phyloP scores from a whole-genome alignment of 164 flowering plant species.

The Hamamelis virginiana region DNA sequence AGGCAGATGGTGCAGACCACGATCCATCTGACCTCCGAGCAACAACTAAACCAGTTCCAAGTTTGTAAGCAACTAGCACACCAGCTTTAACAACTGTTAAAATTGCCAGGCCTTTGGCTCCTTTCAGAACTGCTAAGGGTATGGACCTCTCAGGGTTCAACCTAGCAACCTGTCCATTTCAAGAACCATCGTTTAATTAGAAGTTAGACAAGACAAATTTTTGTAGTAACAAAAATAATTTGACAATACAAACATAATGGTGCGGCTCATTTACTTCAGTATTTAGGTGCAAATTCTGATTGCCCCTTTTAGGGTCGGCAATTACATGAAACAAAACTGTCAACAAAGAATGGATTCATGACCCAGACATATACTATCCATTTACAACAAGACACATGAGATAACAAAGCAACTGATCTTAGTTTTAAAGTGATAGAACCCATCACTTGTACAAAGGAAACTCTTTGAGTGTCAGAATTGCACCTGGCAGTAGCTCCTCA shows the following conservation, averaged over 20 bases:
- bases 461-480: background rate
- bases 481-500: slow-evolving; percentile 81
- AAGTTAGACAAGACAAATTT: background rate
- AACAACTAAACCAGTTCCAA: slow-evolving; percentile 95
- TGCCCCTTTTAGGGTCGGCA: too few species aligned
- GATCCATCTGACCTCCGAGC: slow-evolving; percentile 88
- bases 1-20: slow-evolving; percentile 99
- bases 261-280: too few species aligned
- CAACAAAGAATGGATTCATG: background rate
- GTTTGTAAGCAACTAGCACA: slow-evolving; percentile 66
- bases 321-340: background rate
- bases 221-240: background rate
- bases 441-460: background rate
- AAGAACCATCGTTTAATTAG: background rate
- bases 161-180: slow-evolving; percentile 58
- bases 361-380: background rate
- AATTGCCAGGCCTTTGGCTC: slow-evolving; percentile 86
- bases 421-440: background rate
- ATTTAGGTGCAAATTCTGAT: too few species aligned
- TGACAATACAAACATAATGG: too few species aligned
- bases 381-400: background rate
- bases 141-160: slow-evolving; percentile 80
- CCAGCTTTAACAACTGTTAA: slow-evolving; percentile 92
- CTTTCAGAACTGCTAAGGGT: slow-evolving; percentile 76
- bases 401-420: background rate